Evolutionary conservation across 495 filamentous ascomycete species (phyloP).

Genomic region (Ascodesmis nigricans): DNA sequence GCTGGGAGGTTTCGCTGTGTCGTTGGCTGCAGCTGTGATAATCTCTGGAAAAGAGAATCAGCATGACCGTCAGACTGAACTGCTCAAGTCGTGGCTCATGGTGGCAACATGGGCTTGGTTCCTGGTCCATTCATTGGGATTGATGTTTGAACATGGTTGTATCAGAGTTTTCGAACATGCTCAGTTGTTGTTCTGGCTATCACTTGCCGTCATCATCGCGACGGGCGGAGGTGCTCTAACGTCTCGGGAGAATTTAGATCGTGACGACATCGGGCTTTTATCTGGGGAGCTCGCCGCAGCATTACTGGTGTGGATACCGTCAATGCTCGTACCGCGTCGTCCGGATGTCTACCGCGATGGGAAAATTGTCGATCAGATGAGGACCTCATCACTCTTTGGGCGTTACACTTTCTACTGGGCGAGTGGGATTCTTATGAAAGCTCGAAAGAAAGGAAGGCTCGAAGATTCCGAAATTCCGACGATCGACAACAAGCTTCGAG

Average conservation of each 20-base stretch:
- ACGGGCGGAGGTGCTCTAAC: neutral
- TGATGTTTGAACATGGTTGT: neutral
- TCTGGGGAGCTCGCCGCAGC: conserved; percentile 22
- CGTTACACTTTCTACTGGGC: conserved; percentile 48
- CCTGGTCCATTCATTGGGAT: neutral
- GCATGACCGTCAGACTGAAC: neutral
- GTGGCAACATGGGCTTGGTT: neutral
- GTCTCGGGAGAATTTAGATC: neutral
- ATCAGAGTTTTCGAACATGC: neutral
- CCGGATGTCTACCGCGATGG: conserved; percentile 41
- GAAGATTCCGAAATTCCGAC: conserved; percentile 38
- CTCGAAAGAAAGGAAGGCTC: conserved; percentile 33
- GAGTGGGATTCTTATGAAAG: conserved; percentile 29
- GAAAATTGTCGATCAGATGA: conserved; percentile 39
- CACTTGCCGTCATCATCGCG: neutral
- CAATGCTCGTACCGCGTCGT: conserved; percentile 36
- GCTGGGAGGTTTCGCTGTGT: conserved; percentile 26
- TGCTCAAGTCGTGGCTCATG: neutral
- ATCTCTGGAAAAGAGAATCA: conserved; percentile 3
- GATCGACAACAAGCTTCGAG: conserved; percentile 29
- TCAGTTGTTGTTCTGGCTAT: neutral
- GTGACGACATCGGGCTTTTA: conserved; percentile 22
- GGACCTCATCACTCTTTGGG: conserved; percentile 35
- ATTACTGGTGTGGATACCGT: too few species aligned
- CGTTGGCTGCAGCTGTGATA: conserved; percentile 19